These are phyloP conservation scores for Bjerkandera adusta DNA, from an alignment of 1,284 basidiomycete species.

Conservation along the genomic window DNA sequence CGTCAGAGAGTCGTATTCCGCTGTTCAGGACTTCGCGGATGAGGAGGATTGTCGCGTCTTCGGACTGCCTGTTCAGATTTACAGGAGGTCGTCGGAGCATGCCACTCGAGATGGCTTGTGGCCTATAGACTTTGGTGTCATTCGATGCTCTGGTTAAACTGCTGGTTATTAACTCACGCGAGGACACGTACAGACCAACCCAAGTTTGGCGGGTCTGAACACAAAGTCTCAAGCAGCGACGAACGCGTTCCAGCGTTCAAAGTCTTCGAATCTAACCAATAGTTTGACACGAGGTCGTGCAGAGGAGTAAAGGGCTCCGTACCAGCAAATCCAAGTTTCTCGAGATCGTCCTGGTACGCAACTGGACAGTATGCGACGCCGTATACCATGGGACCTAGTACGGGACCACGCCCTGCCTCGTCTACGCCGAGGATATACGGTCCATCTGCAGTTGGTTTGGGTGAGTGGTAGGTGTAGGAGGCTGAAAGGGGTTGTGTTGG, in stretches of 20 bases:
- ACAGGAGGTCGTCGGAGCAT: slow-evolving; percentile 86
- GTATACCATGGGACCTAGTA: slow-evolving; percentile 93
- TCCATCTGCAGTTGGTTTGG: slow-evolving; percentile 57
- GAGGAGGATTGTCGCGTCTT: slow-evolving; percentile 88
- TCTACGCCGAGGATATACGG: slow-evolving; percentile 94
- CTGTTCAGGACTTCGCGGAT: slow-evolving; percentile 81
- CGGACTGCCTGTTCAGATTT: slow-evolving; percentile 92
- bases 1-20: slow-evolving; percentile 84
- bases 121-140: slow-evolving; percentile 37
- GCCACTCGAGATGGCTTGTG: slow-evolving; percentile 87
- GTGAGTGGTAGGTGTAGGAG: slow-evolving; percentile 85
- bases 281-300: neutral
- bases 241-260: slow-evolving; percentile 76
- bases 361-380: slow-evolving; percentile 91
- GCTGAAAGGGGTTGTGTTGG: slow-evolving; percentile 43
- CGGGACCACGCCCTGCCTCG: slow-evolving; percentile 94
- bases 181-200: slow-evolving; percentile 86
- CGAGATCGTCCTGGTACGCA: slow-evolving; percentile 73
- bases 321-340: slow-evolving; percentile 90
- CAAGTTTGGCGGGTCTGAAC: slow-evolving; percentile 64
- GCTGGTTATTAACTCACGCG: slow-evolving; percentile 39
- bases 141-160: neutral
- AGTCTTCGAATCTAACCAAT: slow-evolving; percentile 81
- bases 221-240: slow-evolving; percentile 57
- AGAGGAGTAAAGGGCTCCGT: slow-evolving; percentile 6